Percentiles rank a stretch among this genome's conserved stretches.
Conservation (phyloP, 441 rosid species). For the Euphorbia corollata region DNA sequence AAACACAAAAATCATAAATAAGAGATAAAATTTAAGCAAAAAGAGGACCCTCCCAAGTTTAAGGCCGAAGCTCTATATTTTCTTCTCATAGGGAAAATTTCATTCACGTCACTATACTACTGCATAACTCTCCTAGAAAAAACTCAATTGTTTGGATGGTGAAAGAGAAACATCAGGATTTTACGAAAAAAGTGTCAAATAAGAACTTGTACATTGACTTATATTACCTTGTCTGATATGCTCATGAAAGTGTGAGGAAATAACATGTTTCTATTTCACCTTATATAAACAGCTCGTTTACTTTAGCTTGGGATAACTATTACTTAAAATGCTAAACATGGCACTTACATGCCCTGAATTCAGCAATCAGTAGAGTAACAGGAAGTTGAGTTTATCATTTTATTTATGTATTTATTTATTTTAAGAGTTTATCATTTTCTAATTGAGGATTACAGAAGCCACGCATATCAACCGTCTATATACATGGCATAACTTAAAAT, state of each 20-base stretch:
- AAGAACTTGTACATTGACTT: not conserved
- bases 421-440: not conserved
- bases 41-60: too few species aligned
- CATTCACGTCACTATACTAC: not conserved
- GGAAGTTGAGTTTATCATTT: not conserved
- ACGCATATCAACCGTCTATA: not conserved
- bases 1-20: too few species aligned
- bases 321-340: not conserved
- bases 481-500: not conserved
- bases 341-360: not conserved
- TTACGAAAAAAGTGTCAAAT: not conserved
- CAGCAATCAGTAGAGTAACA: slow-evolving; percentile 5
- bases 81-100: not conserved
- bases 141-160: not conserved
- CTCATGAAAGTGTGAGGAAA: not conserved
- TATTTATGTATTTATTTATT: too few species aligned
- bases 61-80: too few species aligned
- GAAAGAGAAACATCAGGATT: not conserved
- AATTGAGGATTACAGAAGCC: not conserved
- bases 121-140: too few species aligned
- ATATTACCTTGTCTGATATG: not conserved
- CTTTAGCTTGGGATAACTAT: not conserved
- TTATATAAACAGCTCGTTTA: not conserved
- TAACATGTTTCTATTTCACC: not conserved
- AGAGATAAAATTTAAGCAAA: too few species aligned